These are phyloP conservation scores for Fusarium ambrosium DNA, from an alignment of 2,329 filamentous ascomycete species.

Conservation along the genomic window DNA sequence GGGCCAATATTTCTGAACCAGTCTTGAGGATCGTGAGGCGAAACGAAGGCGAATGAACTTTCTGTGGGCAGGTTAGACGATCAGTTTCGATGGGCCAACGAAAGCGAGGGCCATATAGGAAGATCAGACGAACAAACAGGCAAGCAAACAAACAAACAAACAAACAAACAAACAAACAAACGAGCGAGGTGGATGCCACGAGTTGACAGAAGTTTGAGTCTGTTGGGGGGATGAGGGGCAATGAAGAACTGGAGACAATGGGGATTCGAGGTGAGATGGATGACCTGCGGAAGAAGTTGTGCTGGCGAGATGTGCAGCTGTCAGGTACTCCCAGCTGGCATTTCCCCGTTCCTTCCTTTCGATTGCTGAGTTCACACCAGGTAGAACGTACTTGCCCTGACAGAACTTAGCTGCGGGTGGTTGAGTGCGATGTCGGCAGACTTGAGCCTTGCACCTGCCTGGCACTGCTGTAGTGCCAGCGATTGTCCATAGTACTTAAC, in stretches of 20 bases:
- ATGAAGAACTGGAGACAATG: not conserved
- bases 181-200: too few species aligned
- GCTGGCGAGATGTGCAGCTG: not conserved
- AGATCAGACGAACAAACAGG: not conserved
- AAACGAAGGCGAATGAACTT: not conserved
- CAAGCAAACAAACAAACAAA: not conserved
- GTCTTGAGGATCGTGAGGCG: not conserved
- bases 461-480: not conserved
- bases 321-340: not conserved
- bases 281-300: not conserved
- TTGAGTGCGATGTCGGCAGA: not conserved
- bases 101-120: not conserved
- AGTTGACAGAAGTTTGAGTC: not conserved
- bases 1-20: not conserved
- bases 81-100: not conserved
- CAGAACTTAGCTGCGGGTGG: not conserved
- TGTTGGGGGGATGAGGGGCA: not conserved
- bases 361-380: not conserved
- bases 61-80: not conserved
- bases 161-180: not conserved
- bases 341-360: conserved; percentile 4
- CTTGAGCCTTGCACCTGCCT: conserved; percentile 7
- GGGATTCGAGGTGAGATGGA: not conserved
- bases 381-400: not conserved
- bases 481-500: not conserved